Evolutionary conservation across 1,284 basidiomycete genomes (phyloP), one percentile per base, ranked within the genome.

Genomic region (Microbotryomycetes sp.): DNA sequence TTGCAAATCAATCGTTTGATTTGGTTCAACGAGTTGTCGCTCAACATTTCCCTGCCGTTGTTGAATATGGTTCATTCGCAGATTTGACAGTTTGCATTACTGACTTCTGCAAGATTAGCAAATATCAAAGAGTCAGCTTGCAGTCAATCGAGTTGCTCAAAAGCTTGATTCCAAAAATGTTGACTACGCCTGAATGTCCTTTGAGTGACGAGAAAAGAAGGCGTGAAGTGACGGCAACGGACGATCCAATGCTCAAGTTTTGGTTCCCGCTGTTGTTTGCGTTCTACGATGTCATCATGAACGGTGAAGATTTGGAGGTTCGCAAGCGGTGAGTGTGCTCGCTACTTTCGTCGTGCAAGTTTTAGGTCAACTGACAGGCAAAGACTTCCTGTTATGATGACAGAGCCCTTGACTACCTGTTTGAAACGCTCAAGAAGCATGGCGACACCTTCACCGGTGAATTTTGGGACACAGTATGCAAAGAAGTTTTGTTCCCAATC

Each of bases 261-360:
- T 99, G 96, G 96, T 93, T 91, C 79, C 96, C 96, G 0, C 86
- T 93, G 4, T 80, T 98, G 22, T 96, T 98, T 74, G 87, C 89
- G 25, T 97, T 97, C 79, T 97, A 96, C 78, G 96, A 98, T 76
- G 93, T 99, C 64, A 94, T 98, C 75, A 99, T 99, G 96, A 98
- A 97, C 64, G 96, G 92, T 16, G 97, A 98, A 77, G 96, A 99
- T 74, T 80, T 99, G 46, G 96, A 99, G 82, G 93, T 99, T 61
- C 85, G 97, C 66, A 84, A 92, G 74, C 77, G 92, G 92, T 94
- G 74, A 79, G 90, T 82, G 46, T 54, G 25, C 31, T 36, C 23
- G 32, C 31, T 23, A 9, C 19, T 22, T 50, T 42, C 46, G 3
- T 15, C 52, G 25, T 42, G 36, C 36, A 42, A 19, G 36, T 42